Conservation (phyloP, 2,329 filamentous ascomycete species). For the Calonectria pseudoturangicola region DNA sequence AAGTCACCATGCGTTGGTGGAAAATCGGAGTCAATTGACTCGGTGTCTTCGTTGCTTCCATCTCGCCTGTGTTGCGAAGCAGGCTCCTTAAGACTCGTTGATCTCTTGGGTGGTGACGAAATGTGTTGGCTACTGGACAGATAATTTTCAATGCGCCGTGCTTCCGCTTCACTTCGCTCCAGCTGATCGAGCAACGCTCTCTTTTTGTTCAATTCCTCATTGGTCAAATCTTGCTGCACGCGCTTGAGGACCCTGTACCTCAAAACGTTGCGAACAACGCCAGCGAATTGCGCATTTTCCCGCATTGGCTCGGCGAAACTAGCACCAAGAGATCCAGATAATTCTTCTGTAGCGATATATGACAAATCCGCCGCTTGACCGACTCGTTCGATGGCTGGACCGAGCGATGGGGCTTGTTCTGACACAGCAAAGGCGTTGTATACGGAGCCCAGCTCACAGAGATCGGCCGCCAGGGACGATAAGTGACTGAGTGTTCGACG, state of each 20-base stretch:
- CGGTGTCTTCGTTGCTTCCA: slow-evolving; percentile 82
- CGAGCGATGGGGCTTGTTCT: slow-evolving; percentile 90
- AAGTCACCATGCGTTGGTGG: slow-evolving; percentile 89
- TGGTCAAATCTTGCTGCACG: slow-evolving; percentile 97
- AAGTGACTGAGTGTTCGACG: slow-evolving; percentile 90
- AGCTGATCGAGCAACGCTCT: slow-evolving; percentile 86
- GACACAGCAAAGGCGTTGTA: slow-evolving; percentile 98
- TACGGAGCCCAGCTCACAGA: slow-evolving; percentile 94
- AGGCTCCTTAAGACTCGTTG: slow-evolving; percentile 74
- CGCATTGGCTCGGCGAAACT: slow-evolving; percentile 98
- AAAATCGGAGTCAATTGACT: slow-evolving; percentile 96
- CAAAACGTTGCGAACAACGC: slow-evolving; percentile 91
- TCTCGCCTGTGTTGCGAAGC: slow-evolving; percentile 71
- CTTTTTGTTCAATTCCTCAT: slow-evolving; percentile 94
- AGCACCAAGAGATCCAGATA: slow-evolving; percentile 90
- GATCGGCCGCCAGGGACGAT: slow-evolving; percentile 87
- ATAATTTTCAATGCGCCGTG: slow-evolving; percentile 94
- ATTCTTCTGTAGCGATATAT: slow-evolving; percentile 95
- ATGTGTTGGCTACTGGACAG: slow-evolving; percentile 83
- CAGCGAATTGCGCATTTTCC: slow-evolving; percentile 97
- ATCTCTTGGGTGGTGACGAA: slow-evolving; percentile 78
- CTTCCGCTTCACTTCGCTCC: slow-evolving; percentile 95
- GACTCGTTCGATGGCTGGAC: slow-evolving; percentile 93
- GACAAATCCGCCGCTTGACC: slow-evolving; percentile 97
- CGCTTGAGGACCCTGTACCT: slow-evolving; percentile 94